Evolutionary conservation across 2,329 filamentous ascomycete species (phyloP).

Genomic region (Dendrostoma leiphaemia): DNA sequence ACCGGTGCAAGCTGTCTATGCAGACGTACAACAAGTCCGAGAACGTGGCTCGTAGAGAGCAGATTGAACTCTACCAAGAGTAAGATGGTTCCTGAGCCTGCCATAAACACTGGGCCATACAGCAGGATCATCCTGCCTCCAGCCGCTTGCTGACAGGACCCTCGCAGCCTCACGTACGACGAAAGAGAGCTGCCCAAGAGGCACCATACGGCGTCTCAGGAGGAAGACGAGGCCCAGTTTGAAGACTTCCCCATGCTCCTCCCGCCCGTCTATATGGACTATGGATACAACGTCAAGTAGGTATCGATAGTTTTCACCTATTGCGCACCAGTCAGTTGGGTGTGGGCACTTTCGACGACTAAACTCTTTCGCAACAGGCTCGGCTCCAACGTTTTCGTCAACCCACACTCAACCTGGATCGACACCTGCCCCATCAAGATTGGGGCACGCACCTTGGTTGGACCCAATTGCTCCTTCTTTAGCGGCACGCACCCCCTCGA

Average conservation of each 20-base stretch:
- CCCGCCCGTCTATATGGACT: slow-evolving; percentile 69
- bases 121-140: too few species aligned
- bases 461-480: slow-evolving; percentile 75
- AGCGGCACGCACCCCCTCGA: slow-evolving; percentile 76
- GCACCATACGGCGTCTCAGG: slow-evolving; percentile 44
- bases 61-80: slow-evolving; percentile 70
- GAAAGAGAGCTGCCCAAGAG: slow-evolving; percentile 60
- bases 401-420: slow-evolving; percentile 69
- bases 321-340: not conserved
- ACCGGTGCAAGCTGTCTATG: slow-evolving; percentile 61
- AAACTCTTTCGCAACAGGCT: slow-evolving; percentile 41
- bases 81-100: slow-evolving; percentile 35
- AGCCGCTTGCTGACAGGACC: slow-evolving; percentile 1
- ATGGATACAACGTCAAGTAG: slow-evolving; percentile 70
- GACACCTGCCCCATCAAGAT: slow-evolving; percentile 75
- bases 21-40: slow-evolving; percentile 62
- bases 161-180: slow-evolving; percentile 59
- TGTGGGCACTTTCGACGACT: not conserved
- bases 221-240: slow-evolving; percentile 65
- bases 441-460: slow-evolving; percentile 74
- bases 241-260: slow-evolving; percentile 67
- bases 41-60: slow-evolving; percentile 57
- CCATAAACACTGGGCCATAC: not conserved
- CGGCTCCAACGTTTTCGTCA: slow-evolving; percentile 72
- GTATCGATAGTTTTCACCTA: slow-evolving; percentile 12